phyloP scores from a whole-genome alignment of 2,329 filamentous ascomycete species.

The Aschersonia sp. region DNA sequence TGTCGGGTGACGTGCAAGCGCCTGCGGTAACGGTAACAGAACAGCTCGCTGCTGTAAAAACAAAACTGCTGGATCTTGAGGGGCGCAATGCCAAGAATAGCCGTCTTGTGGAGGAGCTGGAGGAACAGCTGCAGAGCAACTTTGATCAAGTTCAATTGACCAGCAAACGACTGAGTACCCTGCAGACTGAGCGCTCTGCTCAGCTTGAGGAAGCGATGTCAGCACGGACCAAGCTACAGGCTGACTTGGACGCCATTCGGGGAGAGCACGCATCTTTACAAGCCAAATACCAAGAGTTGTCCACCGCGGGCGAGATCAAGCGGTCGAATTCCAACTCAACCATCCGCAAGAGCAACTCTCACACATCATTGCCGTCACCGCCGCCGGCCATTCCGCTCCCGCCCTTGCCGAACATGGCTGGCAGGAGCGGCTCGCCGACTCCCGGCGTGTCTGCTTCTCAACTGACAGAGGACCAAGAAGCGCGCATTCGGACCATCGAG shows the following conservation, averaged over 20 bases:
- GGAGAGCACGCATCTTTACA: conserved; percentile 65
- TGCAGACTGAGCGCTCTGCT: conserved; percentile 59
- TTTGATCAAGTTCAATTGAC: conserved; percentile 84
- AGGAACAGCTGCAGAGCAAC: conserved; percentile 89
- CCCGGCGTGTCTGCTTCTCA: conserved; percentile 45
- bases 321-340: conserved; percentile 52
- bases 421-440: conserved; percentile 28
- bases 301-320: conserved; percentile 29
- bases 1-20: conserved; percentile 31
- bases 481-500: conserved; percentile 87
- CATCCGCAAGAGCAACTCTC: conserved; percentile 72
- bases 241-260: conserved; percentile 51
- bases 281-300: conserved; percentile 45
- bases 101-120: conserved; percentile 83
- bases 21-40: conserved; percentile 34
- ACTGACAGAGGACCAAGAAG: conserved; percentile 86
- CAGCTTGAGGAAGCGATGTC: conserved; percentile 68
- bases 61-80: conserved; percentile 48
- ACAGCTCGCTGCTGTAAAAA: conserved; percentile 47
- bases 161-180: conserved; percentile 72
- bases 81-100: conserved; percentile 77
- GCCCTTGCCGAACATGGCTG: conserved; percentile 56
- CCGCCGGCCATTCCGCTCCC: conserved; percentile 93
- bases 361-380: conserved; percentile 76
- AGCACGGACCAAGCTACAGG: conserved; percentile 46